Percentiles rank a stretch among this genome's conserved stretches.
Conservation (phyloP, 371 early-diverging fungal species). For the Globomyces sp. region DNA sequence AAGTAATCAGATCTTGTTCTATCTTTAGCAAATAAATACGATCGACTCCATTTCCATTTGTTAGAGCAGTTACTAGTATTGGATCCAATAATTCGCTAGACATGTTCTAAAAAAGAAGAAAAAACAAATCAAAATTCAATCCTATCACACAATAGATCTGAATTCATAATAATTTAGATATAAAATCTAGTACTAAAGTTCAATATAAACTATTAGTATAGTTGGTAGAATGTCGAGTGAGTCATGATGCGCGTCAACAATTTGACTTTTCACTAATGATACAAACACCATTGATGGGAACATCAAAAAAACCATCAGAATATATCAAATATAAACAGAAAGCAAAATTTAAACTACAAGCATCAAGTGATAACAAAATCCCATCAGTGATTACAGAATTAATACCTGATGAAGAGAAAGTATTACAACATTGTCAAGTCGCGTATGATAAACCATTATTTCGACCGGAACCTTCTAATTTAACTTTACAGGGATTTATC, state of each 20-base stretch:
- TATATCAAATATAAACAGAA: constrained; percentile 31
- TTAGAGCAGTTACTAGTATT: neutral
- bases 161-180: constrained; percentile 57
- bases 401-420: constrained; percentile 25
- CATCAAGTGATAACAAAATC: constrained; percentile 4
- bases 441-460: constrained; percentile 50
- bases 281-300: neutral
- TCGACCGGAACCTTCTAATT: constrained; percentile 44
- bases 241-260: constrained; percentile 8
- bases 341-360: constrained; percentile 29
- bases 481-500: constrained; percentile 41
- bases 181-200: constrained; percentile 48
- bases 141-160: constrained; percentile 69
- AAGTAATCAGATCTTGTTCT: constrained; percentile 3
- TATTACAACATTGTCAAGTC: constrained; percentile 26
- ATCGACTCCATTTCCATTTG: neutral
- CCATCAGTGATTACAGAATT: constrained; percentile 32
- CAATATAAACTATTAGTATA: constrained; percentile 14
- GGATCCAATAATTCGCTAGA: constrained; percentile 4
- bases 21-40: neutral
- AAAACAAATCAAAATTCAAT: constrained; percentile 70
- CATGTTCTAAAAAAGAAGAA: constrained; percentile 46
- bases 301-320: constrained; percentile 32
- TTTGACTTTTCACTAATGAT: too few species aligned
- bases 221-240: constrained; percentile 17